Percentiles rank a stretch among this genome's conserved stretches.
These are phyloP conservation scores for Zarea fungicola DNA, from an alignment of 2,329 filamentous ascomycete species.

Conservation along the genomic window DNA sequence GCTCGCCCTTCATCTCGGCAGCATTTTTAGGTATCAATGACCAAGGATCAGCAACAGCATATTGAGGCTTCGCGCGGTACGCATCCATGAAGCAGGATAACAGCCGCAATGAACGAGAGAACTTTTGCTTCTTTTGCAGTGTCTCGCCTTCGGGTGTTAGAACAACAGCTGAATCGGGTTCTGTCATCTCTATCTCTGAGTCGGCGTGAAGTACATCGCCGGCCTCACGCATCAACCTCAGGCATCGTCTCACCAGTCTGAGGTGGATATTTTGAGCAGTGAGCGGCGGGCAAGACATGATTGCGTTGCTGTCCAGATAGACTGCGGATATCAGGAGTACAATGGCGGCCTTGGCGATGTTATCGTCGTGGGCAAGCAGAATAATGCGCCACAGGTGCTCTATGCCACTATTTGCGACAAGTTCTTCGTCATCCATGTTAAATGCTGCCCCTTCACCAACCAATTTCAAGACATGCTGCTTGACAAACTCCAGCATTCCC, in stretches of 20 bases:
- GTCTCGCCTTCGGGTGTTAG: constrained; percentile 43
- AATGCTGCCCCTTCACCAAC: constrained; percentile 40
- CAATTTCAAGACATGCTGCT: constrained; percentile 43
- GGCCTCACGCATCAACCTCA: constrained; percentile 62
- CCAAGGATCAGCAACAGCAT: constrained; percentile 53
- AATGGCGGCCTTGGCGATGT: constrained; percentile 64
- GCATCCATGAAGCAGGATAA: constrained; percentile 62
- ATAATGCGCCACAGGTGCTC: constrained; percentile 84
- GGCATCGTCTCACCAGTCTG: constrained; percentile 66
- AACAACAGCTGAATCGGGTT: constrained; percentile 50
- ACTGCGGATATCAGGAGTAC: constrained; percentile 63
- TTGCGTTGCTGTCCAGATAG: constrained; percentile 59
- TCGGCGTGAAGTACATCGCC: constrained; percentile 24
- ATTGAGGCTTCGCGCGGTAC: constrained; percentile 56
- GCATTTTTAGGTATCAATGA: constrained; percentile 47
- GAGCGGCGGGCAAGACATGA: constrained; percentile 43
- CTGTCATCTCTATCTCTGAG: constrained; percentile 40
- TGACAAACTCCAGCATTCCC: constrained; percentile 59
- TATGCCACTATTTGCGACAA: constrained; percentile 47
- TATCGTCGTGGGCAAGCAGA: constrained; percentile 58
- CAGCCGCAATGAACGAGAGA: constrained; percentile 64
- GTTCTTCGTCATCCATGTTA: constrained; percentile 46
- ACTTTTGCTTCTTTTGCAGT: constrained; percentile 50
- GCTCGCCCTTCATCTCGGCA: constrained; percentile 54
- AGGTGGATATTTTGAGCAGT: constrained; percentile 58